phyloP scores from a whole-genome alignment of 345 rosid species.

The Eucalyptus paniculata region DNA sequence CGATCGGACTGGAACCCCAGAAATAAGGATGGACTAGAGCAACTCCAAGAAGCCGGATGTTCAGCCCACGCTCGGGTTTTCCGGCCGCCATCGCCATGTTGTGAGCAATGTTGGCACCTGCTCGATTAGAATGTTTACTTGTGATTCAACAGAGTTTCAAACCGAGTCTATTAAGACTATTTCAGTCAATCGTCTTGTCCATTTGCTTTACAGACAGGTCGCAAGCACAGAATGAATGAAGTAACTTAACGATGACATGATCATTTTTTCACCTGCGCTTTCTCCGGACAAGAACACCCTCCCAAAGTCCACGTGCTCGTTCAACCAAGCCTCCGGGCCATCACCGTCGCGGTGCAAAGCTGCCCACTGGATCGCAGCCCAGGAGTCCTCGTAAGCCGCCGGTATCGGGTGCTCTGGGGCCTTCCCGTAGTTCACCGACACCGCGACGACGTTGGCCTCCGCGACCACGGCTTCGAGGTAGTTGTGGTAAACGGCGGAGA shows the following conservation, averaged over 20 bases:
- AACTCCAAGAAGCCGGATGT: constrained; percentile 12
- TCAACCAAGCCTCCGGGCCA: constrained; percentile 32
- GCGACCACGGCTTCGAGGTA: not conserved
- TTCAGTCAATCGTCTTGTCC: not conserved
- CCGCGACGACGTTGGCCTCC: constrained; percentile 37
- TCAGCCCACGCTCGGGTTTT: constrained; percentile 3
- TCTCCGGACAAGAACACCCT: constrained; percentile 48
- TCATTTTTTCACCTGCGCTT: constrained; percentile 32
- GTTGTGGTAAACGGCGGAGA: not conserved
- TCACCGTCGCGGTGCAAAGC: not conserved
- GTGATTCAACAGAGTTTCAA: not conserved
- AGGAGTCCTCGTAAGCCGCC: constrained; percentile 52
- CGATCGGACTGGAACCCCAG: constrained; percentile 35
- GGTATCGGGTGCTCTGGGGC: constrained; percentile 80
- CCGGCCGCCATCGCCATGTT: constrained; percentile 31
- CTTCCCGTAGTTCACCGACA: constrained; percentile 57
- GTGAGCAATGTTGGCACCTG: constrained; percentile 38
- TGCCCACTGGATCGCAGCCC: constrained; percentile 47
- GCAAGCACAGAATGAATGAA: not conserved
- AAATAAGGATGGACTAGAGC: constrained; percentile 33
- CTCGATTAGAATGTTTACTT: not conserved
- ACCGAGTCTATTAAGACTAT: not conserved
- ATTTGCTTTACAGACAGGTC: not conserved
- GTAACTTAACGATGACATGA: not conserved
- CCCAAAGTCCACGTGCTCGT: constrained; percentile 27